Percentiles rank a stretch among this genome's conserved stretches.
Evolutionary conservation across 192 early-diverging fungal species (phyloP).

Genomic region (Phlyctochytrium arcticum): DNA sequence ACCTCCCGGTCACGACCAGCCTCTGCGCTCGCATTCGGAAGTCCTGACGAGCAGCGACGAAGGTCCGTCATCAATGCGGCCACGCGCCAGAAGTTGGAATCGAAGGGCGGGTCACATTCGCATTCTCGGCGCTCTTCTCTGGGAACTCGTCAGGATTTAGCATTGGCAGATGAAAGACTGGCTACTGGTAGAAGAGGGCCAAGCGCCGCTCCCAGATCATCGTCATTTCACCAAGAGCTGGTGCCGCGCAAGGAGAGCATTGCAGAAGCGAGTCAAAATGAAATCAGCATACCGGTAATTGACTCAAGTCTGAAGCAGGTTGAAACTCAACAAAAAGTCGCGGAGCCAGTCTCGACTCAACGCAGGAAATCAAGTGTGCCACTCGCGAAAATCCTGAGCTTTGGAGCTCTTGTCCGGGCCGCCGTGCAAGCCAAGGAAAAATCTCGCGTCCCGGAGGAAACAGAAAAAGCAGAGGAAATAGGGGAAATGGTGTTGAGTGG

Average conservation of each 20-base stretch:
- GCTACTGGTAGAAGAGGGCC: neutral
- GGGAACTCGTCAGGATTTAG: neutral
- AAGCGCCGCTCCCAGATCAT: too few relatives aligned
- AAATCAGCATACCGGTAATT: neutral
- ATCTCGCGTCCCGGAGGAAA: neutral
- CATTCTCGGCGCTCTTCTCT: constrained; percentile 3
- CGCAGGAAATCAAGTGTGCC: neutral
- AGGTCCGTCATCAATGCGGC: neutral
- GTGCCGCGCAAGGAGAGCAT: neutral
- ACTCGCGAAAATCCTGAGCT: neutral
- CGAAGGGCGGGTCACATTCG: neutral
- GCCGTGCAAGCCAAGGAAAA: neutral
- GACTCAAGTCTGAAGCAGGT: neutral
- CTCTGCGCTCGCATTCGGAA: neutral
- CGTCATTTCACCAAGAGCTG: neutral
- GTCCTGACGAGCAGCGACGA: neutral
- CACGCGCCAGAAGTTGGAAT: neutral
- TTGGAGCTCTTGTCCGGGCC: neutral
- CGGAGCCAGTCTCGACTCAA: neutral
- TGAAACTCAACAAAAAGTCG: neutral
- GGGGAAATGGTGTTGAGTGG: neutral
- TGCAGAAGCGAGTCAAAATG: too few relatives aligned
- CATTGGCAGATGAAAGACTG: neutral
- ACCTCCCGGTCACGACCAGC: neutral
- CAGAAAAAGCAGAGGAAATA: neutral